phyloP scores from a whole-genome alignment of 805 yeast genomes.

The Torulaspora franciscae region DNA sequence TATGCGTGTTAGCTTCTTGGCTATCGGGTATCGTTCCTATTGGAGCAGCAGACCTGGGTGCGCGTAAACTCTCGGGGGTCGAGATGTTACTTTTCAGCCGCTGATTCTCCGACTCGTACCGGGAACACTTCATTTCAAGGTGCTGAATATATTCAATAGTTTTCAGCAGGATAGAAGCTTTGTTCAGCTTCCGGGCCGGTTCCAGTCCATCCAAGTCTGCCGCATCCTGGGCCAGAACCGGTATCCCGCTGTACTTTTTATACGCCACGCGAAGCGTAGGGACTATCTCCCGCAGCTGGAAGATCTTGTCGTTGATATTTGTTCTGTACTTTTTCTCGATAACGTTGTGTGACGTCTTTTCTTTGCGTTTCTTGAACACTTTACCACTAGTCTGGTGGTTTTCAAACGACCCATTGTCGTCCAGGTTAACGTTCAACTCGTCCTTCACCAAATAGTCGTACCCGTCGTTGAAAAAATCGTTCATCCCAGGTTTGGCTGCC shows the following conservation, averaged over 20 bases:
- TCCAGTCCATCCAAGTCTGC: conserved; percentile 62
- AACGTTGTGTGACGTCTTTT: conserved; percentile 61
- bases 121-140: conserved; percentile 56
- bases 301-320: conserved; percentile 63
- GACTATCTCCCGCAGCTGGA: conserved; percentile 58
- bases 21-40: conserved; percentile 3
- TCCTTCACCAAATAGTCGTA: conserved; percentile 13
- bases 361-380: conserved; percentile 37
- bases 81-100: conserved; percentile 29
- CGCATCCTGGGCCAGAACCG: conserved; percentile 53
- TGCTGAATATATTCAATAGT: conserved; percentile 76
- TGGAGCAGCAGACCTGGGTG: conserved; percentile 10
- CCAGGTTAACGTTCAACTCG: conserved; percentile 10
- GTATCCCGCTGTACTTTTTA: conserved; percentile 44
- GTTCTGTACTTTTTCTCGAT: conserved; percentile 70
- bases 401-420: conserved; percentile 3
- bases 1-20: conserved; percentile 6
- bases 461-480: conserved; percentile 5
- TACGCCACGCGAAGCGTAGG: conserved; percentile 53
- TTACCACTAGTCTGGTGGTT: conserved; percentile 11
- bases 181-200: conserved; percentile 72
- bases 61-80: conserved; percentile 15
- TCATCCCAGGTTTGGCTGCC: not conserved
- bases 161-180: conserved; percentile 69
- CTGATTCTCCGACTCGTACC: conserved; percentile 46